phyloP scores from a whole-genome alignment of 257 asterid genomes.

The Salvia rosmarinus region DNA sequence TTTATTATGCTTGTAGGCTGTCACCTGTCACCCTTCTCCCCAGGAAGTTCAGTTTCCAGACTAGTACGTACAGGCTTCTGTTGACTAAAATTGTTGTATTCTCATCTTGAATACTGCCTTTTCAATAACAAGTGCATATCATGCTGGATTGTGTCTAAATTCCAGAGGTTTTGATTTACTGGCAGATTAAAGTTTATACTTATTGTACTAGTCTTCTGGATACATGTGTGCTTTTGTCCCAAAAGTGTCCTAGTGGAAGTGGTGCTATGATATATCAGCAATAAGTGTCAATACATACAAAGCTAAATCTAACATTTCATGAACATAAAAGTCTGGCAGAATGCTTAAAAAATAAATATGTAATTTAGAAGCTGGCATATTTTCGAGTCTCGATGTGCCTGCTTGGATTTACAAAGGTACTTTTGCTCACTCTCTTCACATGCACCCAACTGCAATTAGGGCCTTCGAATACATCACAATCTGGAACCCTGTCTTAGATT shows the following conservation, averaged over 20 bases:
- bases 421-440: conserved; percentile 14
- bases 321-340: not conserved
- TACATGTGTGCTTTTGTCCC: conserved; percentile 12
- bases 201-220: not conserved
- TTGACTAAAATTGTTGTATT: conserved; percentile 14
- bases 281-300: conserved; percentile 13
- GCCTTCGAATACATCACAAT: not conserved
- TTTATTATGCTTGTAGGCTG: conserved; percentile 51
- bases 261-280: not conserved
- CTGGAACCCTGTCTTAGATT: not conserved
- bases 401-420: not conserved
- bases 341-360: conserved; percentile 16
- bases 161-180: conserved; percentile 7
- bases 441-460: conserved; percentile 2
- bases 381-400: conserved; percentile 8
- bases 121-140: conserved; percentile 7
- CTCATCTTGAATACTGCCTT: conserved; percentile 13
- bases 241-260: not conserved
- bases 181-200: conserved; percentile 9
- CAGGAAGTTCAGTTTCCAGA: conserved; percentile 47
- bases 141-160: not conserved
- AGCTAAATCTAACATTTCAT: conserved; percentile 16
- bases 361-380: conserved; percentile 4
- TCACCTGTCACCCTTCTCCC: conserved; percentile 39
- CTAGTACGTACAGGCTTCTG: conserved; percentile 48